Evolutionary conservation across 176 grass and related monocot species (phyloP), one percentile per base, ranked within the genome.

Genomic region (Raddia guianensis): DNA sequence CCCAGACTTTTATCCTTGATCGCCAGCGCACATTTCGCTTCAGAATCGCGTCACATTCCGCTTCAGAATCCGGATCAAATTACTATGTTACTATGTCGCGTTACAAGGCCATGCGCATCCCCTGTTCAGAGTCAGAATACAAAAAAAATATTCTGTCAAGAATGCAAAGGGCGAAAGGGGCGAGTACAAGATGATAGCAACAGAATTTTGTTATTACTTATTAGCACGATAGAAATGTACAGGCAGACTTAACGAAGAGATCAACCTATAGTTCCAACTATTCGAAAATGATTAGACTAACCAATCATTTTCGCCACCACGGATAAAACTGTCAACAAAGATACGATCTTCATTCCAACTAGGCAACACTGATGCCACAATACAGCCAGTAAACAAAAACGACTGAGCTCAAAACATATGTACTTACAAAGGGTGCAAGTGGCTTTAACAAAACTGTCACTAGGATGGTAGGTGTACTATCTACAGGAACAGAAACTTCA

Each of bases 401-500:
- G 53, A 66, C 18, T 33, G 14, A 43, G 65, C 77, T 85, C 13
- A 16, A 85, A 37, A 85, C 44, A 77, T 77, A 77, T 63, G 71
- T 56, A 72, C 43, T 35, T 49, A 74, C 32, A 49, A 51, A 2
- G 16, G 64, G 70, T 16, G 8, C 45, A 12, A 54, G 63, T 56
- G 46, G 70, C 70, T 65, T 42, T 42, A 52, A 77, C 78, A 82
- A 85, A 85, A 82, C 19, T 13, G 20, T 82, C 61, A 60, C 16
- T 80, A 73, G 40, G 49, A 54, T 73, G 66, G 49, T 55, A 65
- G 68, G 35, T 19, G 63, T 67, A 66, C 78, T 51, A 77, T 77
- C 58, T 82, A 85, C 66, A 82, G 73, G 21, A 82, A 65, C 44
- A 82, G 73, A 16, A 82, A 65, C 50, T 71, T 67, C 45, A 53